These are phyloP conservation scores for Coemansia asiatica DNA, from an alignment of 192 early-diverging fungal genomes.

Conservation along the genomic window DNA sequence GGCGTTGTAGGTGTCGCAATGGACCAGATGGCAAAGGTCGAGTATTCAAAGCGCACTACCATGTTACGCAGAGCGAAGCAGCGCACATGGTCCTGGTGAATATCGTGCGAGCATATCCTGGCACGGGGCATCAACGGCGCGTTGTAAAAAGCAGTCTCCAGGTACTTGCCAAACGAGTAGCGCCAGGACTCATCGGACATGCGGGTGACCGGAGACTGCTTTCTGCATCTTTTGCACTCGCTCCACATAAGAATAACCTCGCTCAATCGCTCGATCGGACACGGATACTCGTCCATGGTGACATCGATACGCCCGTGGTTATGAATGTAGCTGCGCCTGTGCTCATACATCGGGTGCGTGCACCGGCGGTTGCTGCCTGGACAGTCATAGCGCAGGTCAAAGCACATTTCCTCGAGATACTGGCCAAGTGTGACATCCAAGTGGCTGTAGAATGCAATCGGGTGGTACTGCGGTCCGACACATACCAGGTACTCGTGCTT, in stretches of 20 bases:
- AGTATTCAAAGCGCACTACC: slow-evolving; percentile 75
- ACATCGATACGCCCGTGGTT: slow-evolving; percentile 77
- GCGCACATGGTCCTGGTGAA: slow-evolving; percentile 80
- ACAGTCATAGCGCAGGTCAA: slow-evolving; percentile 66
- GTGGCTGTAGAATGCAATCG: slow-evolving; percentile 75
- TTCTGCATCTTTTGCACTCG: slow-evolving; percentile 73
- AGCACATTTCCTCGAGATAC: slow-evolving; percentile 82
- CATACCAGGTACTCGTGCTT: slow-evolving; percentile 57
- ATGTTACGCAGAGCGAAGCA: slow-evolving; percentile 79
- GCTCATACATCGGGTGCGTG: slow-evolving; percentile 73
- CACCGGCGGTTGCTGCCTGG: slow-evolving; percentile 63
- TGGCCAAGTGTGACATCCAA: slow-evolving; percentile 86
- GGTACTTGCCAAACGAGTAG: slow-evolving; percentile 96
- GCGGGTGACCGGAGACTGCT: slow-evolving; percentile 66
- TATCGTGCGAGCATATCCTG: slow-evolving; percentile 77
- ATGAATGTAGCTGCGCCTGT: slow-evolving; percentile 87
- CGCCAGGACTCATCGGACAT: slow-evolving; percentile 89
- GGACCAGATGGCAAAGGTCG: slow-evolving; percentile 40
- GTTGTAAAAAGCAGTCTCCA: slow-evolving; percentile 90
- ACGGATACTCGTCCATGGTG: slow-evolving; percentile 61
- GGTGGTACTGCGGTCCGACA: slow-evolving; percentile 68
- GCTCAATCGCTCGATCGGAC: slow-evolving; percentile 65
- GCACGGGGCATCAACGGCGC: slow-evolving; percentile 62
- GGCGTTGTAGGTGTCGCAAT: slow-evolving; percentile 43
- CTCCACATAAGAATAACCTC: slow-evolving; percentile 89